Evolutionary conservation across 202 grass and related monocot species (phyloP), one percentile per base, ranked within the genome.

Genomic region (Miscanthus sacchariflorus): DNA sequence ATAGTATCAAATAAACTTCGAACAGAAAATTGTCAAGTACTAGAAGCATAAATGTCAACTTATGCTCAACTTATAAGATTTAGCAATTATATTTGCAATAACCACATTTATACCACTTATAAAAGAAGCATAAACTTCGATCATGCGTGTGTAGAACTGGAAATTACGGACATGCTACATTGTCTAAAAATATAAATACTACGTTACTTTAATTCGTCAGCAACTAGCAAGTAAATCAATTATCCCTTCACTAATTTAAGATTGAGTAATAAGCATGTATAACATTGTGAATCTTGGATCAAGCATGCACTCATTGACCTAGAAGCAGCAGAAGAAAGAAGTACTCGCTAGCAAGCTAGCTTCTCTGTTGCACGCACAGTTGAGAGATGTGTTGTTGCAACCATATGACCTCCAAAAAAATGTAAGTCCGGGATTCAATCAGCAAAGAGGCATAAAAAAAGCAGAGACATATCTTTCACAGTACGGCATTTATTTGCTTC

Each of bases 401-500:
- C 3, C 25, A 36, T 11, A 36, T 11, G 44, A 25, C 43, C 15
- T 48, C 21, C 23, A 18, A 72, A 6, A 72, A 6, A 42, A 48
- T 38, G 14, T 12, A 77, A 48, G 45, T 68, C 42, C 25, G 46
- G 56, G 1, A 87, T 45, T 18, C 3, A 73, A 68, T 68, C 12
- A 85, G 44, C 44, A 24, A 24, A 68, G 35, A 61, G 59, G 48
- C 85, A 39, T 4, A 11, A 48, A 87, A 87, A 58, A 69, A 56
- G 61, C 38, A 70, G 44, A 15, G 44, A 15, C 63, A 69, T 81
- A 76, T 79, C 81, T 84, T 84, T 75, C 72, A 83, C 44, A 23
- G 67, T 88, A 89, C 82, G 66, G 54, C 73, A 48, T 78, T 38
- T 33, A 33, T 78, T 68, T 74, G 28, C 35, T 83, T 69, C 72